These are phyloP conservation scores for Tagetes patula DNA, from an alignment of 129 eudicot species.

Conservation along the genomic window DNA sequence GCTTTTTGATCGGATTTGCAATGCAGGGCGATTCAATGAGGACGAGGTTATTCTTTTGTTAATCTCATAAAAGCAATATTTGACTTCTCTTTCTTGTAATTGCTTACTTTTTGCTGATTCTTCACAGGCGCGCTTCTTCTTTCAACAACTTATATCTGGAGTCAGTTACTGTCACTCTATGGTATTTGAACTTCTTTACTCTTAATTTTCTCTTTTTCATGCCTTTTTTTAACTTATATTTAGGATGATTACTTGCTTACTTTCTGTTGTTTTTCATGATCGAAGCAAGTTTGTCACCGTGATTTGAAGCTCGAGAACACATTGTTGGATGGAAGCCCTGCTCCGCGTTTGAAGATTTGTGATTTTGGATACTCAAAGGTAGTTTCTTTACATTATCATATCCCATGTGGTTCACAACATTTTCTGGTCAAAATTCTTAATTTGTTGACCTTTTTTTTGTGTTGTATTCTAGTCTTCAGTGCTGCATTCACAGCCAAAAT, in stretches of 20 bases:
- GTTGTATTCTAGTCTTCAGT: constrained; percentile 65
- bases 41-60: constrained; percentile 44
- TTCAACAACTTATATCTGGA: constrained; percentile 75
- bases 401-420: not conserved
- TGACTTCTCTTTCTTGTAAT: constrained; percentile 9
- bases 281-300: constrained; percentile 85
- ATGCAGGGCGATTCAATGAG: constrained; percentile 60
- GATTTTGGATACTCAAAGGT: constrained; percentile 89
- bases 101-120: constrained; percentile 19
- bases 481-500: constrained; percentile 93
- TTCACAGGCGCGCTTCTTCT: constrained; percentile 56
- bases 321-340: constrained; percentile 75
- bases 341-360: constrained; percentile 75
- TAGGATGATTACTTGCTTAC: constrained; percentile 13
- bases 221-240: not conserved
- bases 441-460: not conserved
- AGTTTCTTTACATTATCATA: not conserved
- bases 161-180: constrained; percentile 76
- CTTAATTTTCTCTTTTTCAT: not conserved
- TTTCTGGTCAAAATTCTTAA: not conserved
- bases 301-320: constrained; percentile 80
- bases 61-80: not conserved
- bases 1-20: constrained; percentile 58
- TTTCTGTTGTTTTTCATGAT: constrained; percentile 23
- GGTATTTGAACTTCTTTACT: constrained; percentile 32